Evolutionary conservation across 768 basidiomycete species (phyloP).

Genomic region (Kwoniella sp.): DNA sequence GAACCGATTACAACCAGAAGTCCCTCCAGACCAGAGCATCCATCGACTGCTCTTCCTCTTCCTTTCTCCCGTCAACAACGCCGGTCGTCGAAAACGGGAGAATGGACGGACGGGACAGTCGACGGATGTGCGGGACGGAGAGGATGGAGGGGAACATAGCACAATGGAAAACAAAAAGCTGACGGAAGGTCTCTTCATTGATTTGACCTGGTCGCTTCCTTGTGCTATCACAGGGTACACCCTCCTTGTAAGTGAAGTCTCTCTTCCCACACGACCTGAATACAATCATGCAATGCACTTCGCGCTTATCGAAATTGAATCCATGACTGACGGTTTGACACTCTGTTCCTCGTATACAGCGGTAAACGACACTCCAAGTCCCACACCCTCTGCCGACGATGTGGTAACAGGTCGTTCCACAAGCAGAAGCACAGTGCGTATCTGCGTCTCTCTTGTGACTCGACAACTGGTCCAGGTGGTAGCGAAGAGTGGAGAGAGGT

Average conservation of each 20-base stretch:
- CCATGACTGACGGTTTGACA: neutral
- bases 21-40: neutral
- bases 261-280: neutral
- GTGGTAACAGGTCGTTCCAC: conserved; percentile 94
- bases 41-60: neutral
- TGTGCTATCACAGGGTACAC: conserved; percentile 70
- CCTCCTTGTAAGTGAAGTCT: conserved; percentile 76
- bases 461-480: neutral
- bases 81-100: neutral
- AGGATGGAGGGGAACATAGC: neutral
- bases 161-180: conserved; percentile 29
- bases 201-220: conserved; percentile 52
- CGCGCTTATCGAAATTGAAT: neutral
- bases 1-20: neutral
- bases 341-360: conserved; percentile 31
- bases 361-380: conserved; percentile 98
- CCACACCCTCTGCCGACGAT: conserved; percentile 96
- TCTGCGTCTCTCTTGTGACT: neutral
- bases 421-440: conserved; percentile 93
- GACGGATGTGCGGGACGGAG: neutral
- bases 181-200: conserved; percentile 74
- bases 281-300: neutral
- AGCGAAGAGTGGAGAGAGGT: too few relatives aligned
- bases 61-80: neutral
- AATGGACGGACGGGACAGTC: too few relatives aligned